A percentile compares a stretch with the other conserved stretches of the same genome.
Conservation (phyloP, 2,329 filamentous ascomycete species). For the Monilinia fructigena region DNA sequence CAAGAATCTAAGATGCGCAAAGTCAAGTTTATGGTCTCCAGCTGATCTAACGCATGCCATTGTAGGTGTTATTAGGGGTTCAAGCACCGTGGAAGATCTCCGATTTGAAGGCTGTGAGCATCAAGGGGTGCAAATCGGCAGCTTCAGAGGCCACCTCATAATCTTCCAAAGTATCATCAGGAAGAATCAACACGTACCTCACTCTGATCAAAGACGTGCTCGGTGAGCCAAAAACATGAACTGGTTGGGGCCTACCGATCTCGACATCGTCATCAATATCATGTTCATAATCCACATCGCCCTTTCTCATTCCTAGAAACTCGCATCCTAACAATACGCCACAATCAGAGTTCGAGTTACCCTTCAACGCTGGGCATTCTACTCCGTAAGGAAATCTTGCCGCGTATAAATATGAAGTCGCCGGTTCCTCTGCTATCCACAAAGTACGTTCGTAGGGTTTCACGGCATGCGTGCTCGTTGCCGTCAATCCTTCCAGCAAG, state of each 20-base stretch:
- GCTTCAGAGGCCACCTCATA: background rate
- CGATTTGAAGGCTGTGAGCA: slow-evolving; percentile 1
- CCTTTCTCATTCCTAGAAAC: background rate
- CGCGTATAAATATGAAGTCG: background rate
- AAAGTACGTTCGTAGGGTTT: background rate
- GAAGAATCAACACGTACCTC: background rate
- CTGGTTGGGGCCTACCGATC: background rate
- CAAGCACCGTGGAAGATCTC: background rate
- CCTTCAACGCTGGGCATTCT: background rate
- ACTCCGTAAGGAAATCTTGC: too few relatives aligned
- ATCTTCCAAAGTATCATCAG: too few relatives aligned
- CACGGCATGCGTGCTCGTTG: background rate
- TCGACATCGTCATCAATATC: background rate
- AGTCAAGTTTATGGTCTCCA: too few relatives aligned
- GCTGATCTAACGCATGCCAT: too few relatives aligned
- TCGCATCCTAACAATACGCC: background rate
- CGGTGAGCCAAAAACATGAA: background rate
- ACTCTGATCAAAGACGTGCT: background rate
- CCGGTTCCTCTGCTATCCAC: background rate
- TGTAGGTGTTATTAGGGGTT: background rate
- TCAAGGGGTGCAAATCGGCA: background rate
- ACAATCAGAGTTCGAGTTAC: background rate
- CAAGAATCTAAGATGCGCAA: too few relatives aligned
- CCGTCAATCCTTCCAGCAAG: background rate
- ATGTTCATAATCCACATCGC: background rate